phyloP scores from a whole-genome alignment of 441 rosid genomes.

The Adansonia rubrostipa region DNA sequence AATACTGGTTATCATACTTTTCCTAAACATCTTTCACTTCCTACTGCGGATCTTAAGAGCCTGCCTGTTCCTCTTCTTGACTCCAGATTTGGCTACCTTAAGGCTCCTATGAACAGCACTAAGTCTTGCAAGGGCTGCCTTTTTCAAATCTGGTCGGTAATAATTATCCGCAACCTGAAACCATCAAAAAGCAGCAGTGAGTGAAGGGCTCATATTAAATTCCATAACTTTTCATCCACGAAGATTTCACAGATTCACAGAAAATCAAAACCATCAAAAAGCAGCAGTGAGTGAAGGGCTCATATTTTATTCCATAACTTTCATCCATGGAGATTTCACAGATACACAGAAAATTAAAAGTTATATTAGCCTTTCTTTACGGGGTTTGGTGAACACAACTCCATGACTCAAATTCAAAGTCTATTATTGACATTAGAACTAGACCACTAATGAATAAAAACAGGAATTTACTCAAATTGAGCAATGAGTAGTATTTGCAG shows the following conservation, averaged over 20 bases:
- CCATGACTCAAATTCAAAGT: background rate
- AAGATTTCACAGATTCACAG: background rate
- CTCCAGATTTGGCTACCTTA: slow-evolving; percentile 67
- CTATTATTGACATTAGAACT: background rate
- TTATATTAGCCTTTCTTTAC: background rate
- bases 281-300: background rate
- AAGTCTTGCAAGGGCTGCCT: slow-evolving; percentile 69
- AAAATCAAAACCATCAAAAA: background rate
- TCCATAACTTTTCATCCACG: slow-evolving; percentile 9
- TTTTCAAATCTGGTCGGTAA: slow-evolving; percentile 71
- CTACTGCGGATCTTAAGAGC: slow-evolving; percentile 34
- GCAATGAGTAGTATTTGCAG: background rate
- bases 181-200: background rate
- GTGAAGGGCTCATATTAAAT: slow-evolving; percentile 34
- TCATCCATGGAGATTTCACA: background rate
- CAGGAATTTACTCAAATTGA: background rate
- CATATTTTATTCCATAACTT: slow-evolving; percentile 37
- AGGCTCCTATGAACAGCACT: slow-evolving; percentile 61
- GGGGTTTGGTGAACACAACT: background rate
- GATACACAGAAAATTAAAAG: background rate
- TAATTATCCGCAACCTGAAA: slow-evolving; percentile 66
- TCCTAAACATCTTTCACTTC: too few species aligned
- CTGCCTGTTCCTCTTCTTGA: slow-evolving; percentile 67
- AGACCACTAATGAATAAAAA: background rate
- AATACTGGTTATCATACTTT: too few species aligned